A percentile compares a stretch with the other conserved stretches of the same genome.
Evolutionary conservation across 768 basidiomycete genomes (phyloP).

Genomic region (Amanita exitialis): DNA sequence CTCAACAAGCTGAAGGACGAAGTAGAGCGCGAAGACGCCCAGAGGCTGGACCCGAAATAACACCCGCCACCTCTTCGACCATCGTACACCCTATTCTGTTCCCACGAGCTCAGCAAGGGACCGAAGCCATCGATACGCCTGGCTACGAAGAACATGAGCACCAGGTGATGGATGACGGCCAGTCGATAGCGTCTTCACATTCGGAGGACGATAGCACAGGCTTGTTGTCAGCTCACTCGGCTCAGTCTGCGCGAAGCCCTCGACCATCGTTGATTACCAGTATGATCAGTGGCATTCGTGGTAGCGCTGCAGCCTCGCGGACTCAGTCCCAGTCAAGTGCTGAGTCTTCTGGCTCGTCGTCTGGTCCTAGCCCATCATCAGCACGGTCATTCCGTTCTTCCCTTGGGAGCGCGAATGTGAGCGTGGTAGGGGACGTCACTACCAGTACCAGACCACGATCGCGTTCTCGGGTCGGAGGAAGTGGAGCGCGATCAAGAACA

Average conservation of each 20-base stretch:
- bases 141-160: slow-evolving; percentile 3
- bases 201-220: slow-evolving; percentile 31
- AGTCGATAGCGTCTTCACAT: slow-evolving; percentile 5
- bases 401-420: slow-evolving; percentile 8
- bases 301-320: slow-evolving; percentile 20
- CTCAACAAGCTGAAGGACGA: slow-evolving; percentile 19
- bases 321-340: slow-evolving; percentile 23
- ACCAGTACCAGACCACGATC: slow-evolving; percentile 9
- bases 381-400: slow-evolving; percentile 31
- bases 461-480: slow-evolving; percentile 16
- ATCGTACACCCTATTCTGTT: slow-evolving; percentile 14
- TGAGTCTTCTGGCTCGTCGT: slow-evolving; percentile 21
- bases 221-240: slow-evolving; percentile 24
- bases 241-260: slow-evolving; percentile 30
- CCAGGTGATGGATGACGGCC: background rate
- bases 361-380: slow-evolving; percentile 25
- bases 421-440: slow-evolving; percentile 1
- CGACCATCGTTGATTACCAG: slow-evolving; percentile 28
- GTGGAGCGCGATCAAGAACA: slow-evolving; percentile 21
- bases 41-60: slow-evolving; percentile 23
- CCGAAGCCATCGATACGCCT: background rate
- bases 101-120: slow-evolving; percentile 16
- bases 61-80: slow-evolving; percentile 9
- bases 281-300: slow-evolving; percentile 5
- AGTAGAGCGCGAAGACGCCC: slow-evolving; percentile 17